These are phyloP conservation scores for Yamadazyma aaseri DNA, from an alignment of 1,139 yeast species.

Conservation along the genomic window DNA sequence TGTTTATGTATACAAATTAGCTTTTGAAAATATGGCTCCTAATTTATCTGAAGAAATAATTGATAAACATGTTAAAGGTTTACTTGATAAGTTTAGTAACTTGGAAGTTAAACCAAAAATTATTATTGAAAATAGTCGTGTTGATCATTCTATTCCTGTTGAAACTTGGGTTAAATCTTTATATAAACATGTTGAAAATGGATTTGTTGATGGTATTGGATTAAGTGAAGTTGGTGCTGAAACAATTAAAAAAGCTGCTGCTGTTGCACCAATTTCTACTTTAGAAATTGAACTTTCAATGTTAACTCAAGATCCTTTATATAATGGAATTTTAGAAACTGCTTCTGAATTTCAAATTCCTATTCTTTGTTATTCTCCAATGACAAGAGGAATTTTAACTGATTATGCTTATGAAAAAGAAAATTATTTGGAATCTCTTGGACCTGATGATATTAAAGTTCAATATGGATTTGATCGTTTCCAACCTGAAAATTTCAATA, in stretches of 20 bases:
- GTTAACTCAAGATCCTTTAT: slow-evolving; percentile 53
- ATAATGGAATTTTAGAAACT: slow-evolving; percentile 60
- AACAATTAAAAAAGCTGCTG: slow-evolving; percentile 53
- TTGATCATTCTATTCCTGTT: slow-evolving; percentile 48
- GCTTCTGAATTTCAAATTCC: slow-evolving; percentile 46
- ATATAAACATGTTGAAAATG: slow-evolving; percentile 49
- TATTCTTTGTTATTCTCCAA: slow-evolving; percentile 74
- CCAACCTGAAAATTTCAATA: slow-evolving; percentile 49
- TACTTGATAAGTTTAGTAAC: slow-evolving; percentile 40
- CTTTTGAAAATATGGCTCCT: slow-evolving; percentile 25
- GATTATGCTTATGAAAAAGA: slow-evolving; percentile 48
- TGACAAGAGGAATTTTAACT: slow-evolving; percentile 73
- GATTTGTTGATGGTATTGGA: slow-evolving; percentile 61
- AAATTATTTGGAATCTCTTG: slow-evolving; percentile 1
- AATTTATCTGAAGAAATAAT: slow-evolving; percentile 52
- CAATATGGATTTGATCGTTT: slow-evolving; percentile 50
- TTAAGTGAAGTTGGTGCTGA: slow-evolving; percentile 66
- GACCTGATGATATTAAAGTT: slow-evolving; percentile 41
- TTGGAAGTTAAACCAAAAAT: slow-evolving; percentile 35
- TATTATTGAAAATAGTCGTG: slow-evolving; percentile 67
- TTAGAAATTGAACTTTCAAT: slow-evolving; percentile 76
- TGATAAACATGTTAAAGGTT: slow-evolving; percentile 46
- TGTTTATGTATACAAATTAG: slow-evolving; percentile 54
- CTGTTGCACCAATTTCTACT: slow-evolving; percentile 50
- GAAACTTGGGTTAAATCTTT: slow-evolving; percentile 50